Percentiles rank a stretch among this genome's conserved stretches.
These are phyloP conservation scores for Penicillium sp. DNA, from an alignment of 2,329 filamentous ascomycete genomes.

Conservation along the genomic window DNA sequence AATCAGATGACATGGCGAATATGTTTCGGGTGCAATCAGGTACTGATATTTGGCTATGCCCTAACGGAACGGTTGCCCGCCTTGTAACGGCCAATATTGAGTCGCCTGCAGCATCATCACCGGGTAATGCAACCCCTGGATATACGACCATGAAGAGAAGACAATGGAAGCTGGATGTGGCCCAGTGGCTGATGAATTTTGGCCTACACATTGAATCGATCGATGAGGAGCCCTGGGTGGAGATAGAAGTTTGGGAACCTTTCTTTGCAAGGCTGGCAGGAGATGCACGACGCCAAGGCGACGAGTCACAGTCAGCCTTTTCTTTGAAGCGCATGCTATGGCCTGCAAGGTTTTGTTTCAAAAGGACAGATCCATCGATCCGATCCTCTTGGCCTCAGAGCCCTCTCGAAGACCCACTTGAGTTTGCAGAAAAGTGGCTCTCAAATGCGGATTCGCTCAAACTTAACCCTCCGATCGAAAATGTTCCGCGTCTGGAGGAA, in stretches of 20 bases:
- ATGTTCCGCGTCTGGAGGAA: slow-evolving; percentile 20
- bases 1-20: slow-evolving; percentile 18
- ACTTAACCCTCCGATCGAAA: slow-evolving; percentile 21
- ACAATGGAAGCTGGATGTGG: slow-evolving; percentile 39
- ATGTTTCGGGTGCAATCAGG: slow-evolving; percentile 23
- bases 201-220: slow-evolving; percentile 32
- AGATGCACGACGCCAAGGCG: slow-evolving; percentile 29
- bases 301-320: slow-evolving; percentile 28
- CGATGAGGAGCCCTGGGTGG: slow-evolving; percentile 39
- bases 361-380: slow-evolving; percentile 26
- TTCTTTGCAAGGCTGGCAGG: slow-evolving; percentile 39
- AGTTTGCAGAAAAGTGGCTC: slow-evolving; percentile 45
- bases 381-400: slow-evolving; percentile 18
- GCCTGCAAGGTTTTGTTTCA: slow-evolving; percentile 46
- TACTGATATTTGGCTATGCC: slow-evolving; percentile 42
- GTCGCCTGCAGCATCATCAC: slow-evolving; percentile 22
- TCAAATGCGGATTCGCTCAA: slow-evolving; percentile 23
- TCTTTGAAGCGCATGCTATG: slow-evolving; percentile 45
- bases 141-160: slow-evolving; percentile 20
- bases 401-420: slow-evolving; percentile 38
- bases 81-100: slow-evolving; percentile 30
- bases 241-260: slow-evolving; percentile 43
- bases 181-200: slow-evolving; percentile 39
- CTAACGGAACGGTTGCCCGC: slow-evolving; percentile 39
- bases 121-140: slow-evolving; percentile 13